Evolutionary conservation across 768 basidiomycete genomes (phyloP).

Genomic region (Austroboletus festivus): DNA sequence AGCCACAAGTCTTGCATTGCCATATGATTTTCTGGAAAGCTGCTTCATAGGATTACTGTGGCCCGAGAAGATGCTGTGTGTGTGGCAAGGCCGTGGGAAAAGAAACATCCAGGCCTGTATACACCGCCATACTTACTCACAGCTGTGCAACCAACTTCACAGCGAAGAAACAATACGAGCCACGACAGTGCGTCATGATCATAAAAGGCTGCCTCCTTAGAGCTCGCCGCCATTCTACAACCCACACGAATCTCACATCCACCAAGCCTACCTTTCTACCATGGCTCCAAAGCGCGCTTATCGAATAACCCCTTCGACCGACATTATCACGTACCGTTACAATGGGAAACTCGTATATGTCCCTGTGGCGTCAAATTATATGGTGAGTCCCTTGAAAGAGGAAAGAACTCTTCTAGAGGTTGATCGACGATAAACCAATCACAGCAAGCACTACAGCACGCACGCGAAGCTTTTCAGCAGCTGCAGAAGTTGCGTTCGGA

Average conservation of each 20-base stretch:
- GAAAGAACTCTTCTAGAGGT: no score
- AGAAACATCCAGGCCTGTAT: no score
- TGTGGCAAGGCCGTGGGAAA: no score
- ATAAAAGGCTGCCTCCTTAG: no score
- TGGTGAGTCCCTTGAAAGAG: slow-evolving; percentile 38
- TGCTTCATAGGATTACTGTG: no score
- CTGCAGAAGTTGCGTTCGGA: slow-evolving; percentile 38
- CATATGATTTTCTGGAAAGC: no score
- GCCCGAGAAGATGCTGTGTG: no score
- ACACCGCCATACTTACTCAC: no score
- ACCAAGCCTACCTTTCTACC: neutral
- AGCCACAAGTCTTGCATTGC: neutral
- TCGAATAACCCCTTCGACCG: slow-evolving; percentile 8
- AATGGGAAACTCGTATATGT: slow-evolving; percentile 49
- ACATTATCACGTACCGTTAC: slow-evolving; percentile 51
- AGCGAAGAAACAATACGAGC: no score
- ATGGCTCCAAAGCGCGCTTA: neutral
- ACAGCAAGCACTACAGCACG: slow-evolving; percentile 50
- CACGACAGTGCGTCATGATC: no score
- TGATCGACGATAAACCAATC: neutral
- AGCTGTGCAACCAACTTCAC: no score
- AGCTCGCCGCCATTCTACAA: no score
- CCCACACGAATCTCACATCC: neutral
- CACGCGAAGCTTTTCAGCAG: slow-evolving; percentile 46
- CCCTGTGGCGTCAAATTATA: slow-evolving; percentile 39